Base-by-base conservation (phyloP, 441 rosid species). In the Corymbia calophylla region DNA sequence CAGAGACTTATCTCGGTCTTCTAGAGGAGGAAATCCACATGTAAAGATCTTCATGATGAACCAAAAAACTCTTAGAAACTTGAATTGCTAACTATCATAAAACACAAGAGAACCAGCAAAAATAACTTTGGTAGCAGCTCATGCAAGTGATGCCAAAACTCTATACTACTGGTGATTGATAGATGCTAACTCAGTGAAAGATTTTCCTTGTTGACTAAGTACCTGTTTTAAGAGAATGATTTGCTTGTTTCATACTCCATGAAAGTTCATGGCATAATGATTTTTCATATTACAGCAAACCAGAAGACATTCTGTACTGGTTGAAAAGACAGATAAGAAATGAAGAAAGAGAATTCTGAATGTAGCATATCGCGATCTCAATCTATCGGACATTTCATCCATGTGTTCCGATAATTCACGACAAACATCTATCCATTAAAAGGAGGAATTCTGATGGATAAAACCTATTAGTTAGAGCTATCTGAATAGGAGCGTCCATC, bases 1-100 rank as follows among this genome's bases (percentile, higher is more conserved):
- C 73, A 94, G 91, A 89, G 99, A 96, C 92, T 94, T 95, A 25
- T 93, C 95, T 89, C 99, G 95, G 88, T 95, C 98, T 93, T 97
- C 99, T 85, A 97, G 84, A 18, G 99, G 99, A 90, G 99, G 99
- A 94, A 98, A 98, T 64, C 99, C 99, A 64, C 99, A 98, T 5
- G 98, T 96, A 90, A 92, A 91, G 89, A 98, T 98, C 99, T 97
- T 89, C 89, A 80, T 77, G 51, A 92, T 29, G 91, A 89, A 64
- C 19, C 17, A 39, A 56, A 86, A 39, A 86, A 4, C 6, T 86
- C n/a, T 86, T 47, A 86, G 82, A 15, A 89, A 88, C 64, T 29
- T 4, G 17, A 86, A 21, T 16, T 23, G 53, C n/a, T 49, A n/a
- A 84, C 21, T 35, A 86, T 39, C 49, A 25, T 13, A 89, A 53